Base-by-base conservation (phyloP, 2,329 filamentous ascomycete genomes). In the Cladosporium sp. region DNA sequence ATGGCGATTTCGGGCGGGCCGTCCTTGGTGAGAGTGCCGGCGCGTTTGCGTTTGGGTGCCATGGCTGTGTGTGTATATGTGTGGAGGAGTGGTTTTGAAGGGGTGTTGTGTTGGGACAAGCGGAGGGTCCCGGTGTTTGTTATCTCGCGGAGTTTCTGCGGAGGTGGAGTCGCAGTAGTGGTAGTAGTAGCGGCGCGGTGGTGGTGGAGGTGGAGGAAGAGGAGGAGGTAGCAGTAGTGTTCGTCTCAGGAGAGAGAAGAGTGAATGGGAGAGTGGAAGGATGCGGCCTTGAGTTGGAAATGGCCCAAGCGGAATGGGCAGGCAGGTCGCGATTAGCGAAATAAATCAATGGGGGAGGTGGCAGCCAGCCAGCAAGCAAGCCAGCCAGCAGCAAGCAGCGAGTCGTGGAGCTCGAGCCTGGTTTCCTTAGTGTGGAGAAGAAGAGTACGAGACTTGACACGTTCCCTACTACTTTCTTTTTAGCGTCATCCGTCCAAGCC, bases 1-100 rank as follows among this genome's bases (percentile, higher is more conserved):
- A 89, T 84, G 58, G 88, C 82, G 74, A 89, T 84, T 65, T 58
- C 46, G 30, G 62, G 64, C 28, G 65, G 62, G 23, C 68, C 62
- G 39, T 74, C 70, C 32, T 78, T 82, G 70, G 83, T 77, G 23
- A 81, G 79, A 67, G 84, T 85, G 66, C 82, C 81, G 64, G 85
- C 86, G 77, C 93, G 89, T 86, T 97, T 97, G 79, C 93, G 90
- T 84, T 97, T 97, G 72, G 81, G 78, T 66, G 79, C 76, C 74
- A 76, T 76, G 54, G 54, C 54, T 39, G 51, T 54, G 48, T 25
- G 25, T 53, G 49, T 53, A 18, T 57, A 32, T 67, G 65, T 59
- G 48, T 26, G 49, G 53, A 26, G 30, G 13, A 53, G 39, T 39
- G 39, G 39, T 21, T 13, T 23, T 46, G 39, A 21, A n/a, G 39